Conservation (phyloP, 169 alveolate species). For the Blepharisma undulans region DNA sequence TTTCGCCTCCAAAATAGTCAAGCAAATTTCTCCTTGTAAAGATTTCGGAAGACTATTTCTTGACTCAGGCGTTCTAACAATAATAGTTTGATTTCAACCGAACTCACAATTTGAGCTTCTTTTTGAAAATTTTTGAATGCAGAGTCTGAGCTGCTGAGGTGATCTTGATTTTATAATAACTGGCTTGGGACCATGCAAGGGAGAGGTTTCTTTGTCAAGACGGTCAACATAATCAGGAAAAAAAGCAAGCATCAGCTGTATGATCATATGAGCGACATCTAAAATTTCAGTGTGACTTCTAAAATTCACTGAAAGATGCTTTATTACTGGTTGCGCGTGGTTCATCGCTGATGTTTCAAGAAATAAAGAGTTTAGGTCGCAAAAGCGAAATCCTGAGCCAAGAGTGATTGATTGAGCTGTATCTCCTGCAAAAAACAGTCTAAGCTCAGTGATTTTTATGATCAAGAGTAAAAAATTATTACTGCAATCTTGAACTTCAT, state of each 20-base stretch:
- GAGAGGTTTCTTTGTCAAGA: slow-evolving; percentile 56
- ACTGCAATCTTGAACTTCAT: slow-evolving; percentile 75
- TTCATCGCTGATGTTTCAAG: slow-evolving; percentile 15
- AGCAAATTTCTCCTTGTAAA: slow-evolving; percentile 68
- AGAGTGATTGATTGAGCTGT: slow-evolving; percentile 86
- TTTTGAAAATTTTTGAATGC: neutral
- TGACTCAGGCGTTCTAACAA: slow-evolving; percentile 76
- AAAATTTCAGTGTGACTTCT: slow-evolving; percentile 79
- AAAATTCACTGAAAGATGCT: slow-evolving; percentile 70
- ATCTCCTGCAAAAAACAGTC: slow-evolving; percentile 78
- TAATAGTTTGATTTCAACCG: slow-evolving; percentile 83
- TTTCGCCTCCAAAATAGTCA: slow-evolving; percentile 84
- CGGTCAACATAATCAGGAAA: slow-evolving; percentile 81
- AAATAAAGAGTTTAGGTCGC: slow-evolving; percentile 66
- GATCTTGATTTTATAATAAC: slow-evolving; percentile 39
- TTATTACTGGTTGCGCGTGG: slow-evolving; percentile 28
- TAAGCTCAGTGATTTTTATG: slow-evolving; percentile 45
- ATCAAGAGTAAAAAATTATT: slow-evolving; percentile 42
- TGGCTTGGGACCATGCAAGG: slow-evolving; percentile 69
- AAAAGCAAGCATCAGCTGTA: slow-evolving; percentile 63
- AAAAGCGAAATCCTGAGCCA: slow-evolving; percentile 83
- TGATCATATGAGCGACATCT: slow-evolving; percentile 72
- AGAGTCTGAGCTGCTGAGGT: neutral
- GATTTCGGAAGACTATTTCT: slow-evolving; percentile 66
- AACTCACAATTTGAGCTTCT: slow-evolving; percentile 41